Conservation (phyloP, 331 rosid species). For the Acacia pycnantha region DNA sequence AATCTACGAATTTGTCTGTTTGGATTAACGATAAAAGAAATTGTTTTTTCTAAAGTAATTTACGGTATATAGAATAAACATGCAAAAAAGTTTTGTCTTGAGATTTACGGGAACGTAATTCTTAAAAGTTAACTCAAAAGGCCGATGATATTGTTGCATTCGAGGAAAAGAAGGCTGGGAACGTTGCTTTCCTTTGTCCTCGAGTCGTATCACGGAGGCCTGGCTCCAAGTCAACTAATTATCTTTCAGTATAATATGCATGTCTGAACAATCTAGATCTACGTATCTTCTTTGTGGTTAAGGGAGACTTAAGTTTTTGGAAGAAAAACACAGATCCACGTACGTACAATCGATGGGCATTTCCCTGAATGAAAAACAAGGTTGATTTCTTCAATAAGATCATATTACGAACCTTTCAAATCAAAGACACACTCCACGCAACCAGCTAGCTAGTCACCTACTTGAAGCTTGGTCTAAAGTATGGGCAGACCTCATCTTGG, state of each 20-base stretch:
- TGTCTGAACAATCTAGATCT: not conserved
- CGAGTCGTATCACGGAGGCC: not conserved
- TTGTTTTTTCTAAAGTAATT: too few relatives aligned
- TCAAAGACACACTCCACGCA: conserved; percentile 24
- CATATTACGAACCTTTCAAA: conserved; percentile 1
- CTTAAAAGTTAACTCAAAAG: too few relatives aligned
- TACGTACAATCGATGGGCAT: not conserved
- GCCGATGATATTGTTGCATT: not conserved
- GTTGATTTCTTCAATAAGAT: not conserved
- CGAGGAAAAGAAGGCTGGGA: not conserved
- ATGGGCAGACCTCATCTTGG: not conserved
- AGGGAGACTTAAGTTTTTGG: not conserved
- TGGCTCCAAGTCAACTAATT: not conserved
- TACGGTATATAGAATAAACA: accelerated
- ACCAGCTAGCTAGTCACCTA: conserved; percentile 18
- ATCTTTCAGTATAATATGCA: not conserved
- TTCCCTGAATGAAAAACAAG: not conserved
- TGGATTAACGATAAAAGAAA: too few relatives aligned
- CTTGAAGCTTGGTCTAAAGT: not conserved
- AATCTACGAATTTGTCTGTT: not conserved
- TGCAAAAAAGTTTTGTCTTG: too few relatives aligned
- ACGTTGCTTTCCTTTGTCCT: not conserved
- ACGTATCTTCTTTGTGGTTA: not conserved
- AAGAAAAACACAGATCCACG: not conserved
- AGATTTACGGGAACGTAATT: too few relatives aligned